Evolutionary conservation across 169 alveolate genomes (phyloP).

Genomic region (Cystoisospora suis): DNA sequence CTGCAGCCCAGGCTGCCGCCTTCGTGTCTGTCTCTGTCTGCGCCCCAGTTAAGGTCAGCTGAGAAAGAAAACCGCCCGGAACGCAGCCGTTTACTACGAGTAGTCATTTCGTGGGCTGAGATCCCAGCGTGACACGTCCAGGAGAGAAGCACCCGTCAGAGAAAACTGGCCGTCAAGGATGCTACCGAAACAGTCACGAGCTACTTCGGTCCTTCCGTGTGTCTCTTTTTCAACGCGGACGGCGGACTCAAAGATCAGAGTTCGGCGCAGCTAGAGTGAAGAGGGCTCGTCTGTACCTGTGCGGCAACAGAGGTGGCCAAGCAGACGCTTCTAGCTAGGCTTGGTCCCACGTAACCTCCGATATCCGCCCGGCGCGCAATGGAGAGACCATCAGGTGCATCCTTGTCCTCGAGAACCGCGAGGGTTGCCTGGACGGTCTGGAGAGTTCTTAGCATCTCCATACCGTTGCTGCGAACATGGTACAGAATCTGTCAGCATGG

Average conservation of each 20-base stretch:
- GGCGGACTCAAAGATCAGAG: too few relatives aligned
- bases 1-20: neutral
- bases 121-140: too few relatives aligned
- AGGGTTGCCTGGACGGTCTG: neutral
- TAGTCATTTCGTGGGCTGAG: too few relatives aligned
- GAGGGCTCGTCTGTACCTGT: too few relatives aligned
- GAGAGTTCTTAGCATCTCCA: constrained; percentile 18
- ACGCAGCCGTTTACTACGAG: too few relatives aligned
- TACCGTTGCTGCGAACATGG: constrained; percentile 23
- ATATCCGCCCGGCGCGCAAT: constrained; percentile 1
- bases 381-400: neutral
- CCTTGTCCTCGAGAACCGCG: neutral
- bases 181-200: too few relatives aligned
- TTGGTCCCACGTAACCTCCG: constrained; percentile 11
- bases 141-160: too few relatives aligned
- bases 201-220: too few relatives aligned
- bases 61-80: neutral
- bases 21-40: neutral
- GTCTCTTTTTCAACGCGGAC: too few relatives aligned
- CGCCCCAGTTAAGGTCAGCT: neutral
- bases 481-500: too few relatives aligned
- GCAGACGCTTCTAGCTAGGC: neutral
- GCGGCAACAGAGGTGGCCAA: constrained; percentile 20
- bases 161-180: too few relatives aligned
- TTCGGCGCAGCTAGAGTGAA: too few relatives aligned